Percentiles rank a stretch among this genome's conserved stretches.
Conservation (phyloP, 83 land plant genomes). For the Diphasiastrum complanatum region DNA sequence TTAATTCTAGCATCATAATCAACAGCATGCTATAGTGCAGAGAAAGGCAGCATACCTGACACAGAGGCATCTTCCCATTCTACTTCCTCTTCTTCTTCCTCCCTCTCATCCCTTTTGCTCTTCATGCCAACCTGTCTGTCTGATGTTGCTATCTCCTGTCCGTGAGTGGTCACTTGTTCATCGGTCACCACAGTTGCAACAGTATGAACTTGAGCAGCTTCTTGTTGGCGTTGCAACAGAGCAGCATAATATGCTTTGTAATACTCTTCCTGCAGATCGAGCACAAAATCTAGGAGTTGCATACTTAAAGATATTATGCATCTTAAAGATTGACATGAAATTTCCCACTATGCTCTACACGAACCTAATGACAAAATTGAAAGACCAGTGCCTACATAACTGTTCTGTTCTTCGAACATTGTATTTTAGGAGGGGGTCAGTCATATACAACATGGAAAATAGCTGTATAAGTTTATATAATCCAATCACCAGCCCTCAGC, state of each 20-base stretch:
- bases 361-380: no score
- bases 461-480: no score
- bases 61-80: conserved; percentile 65
- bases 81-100: conserved; percentile 43
- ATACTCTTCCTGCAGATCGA: conserved; percentile 59
- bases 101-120: conserved; percentile 55
- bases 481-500: no score
- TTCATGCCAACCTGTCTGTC: conserved; percentile 57
- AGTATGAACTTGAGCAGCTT: conserved; percentile 33
- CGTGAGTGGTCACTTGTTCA: conserved; percentile 1
- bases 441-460: no score
- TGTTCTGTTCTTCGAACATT: no score
- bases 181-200: background rate
- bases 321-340: background rate
- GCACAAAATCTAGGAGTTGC: no score
- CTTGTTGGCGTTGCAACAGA: conserved; percentile 44
- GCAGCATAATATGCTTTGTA: conserved; percentile 75
- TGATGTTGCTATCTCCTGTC: conserved; percentile 18
- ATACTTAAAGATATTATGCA: background rate
- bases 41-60: conserved; percentile 24
- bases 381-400: no score
- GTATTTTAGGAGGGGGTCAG: no score
- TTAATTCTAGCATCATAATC: background rate
- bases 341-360: background rate
- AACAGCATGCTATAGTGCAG: background rate